Conservation (phyloP, 2,329 filamentous ascomycete species). For the Talaromyces sp. region DNA sequence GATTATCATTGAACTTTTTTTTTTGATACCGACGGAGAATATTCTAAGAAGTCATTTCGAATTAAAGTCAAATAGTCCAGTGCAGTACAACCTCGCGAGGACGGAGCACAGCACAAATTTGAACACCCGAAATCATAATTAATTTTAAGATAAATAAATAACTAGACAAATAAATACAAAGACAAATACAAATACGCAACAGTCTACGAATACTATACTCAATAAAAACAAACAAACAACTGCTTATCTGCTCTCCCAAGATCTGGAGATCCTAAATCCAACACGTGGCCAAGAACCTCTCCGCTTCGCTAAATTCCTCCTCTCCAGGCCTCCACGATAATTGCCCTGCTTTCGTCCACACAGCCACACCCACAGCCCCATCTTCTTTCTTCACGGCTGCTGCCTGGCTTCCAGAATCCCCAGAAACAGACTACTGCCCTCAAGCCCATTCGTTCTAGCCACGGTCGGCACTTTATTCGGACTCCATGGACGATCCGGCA, state of each 20-base stretch:
- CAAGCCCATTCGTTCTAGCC: constrained; percentile 5
- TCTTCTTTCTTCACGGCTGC: constrained; percentile 11
- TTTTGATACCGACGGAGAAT: neutral
- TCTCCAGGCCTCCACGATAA: constrained; percentile 1
- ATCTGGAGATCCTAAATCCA: no score
- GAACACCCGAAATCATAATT: no score
- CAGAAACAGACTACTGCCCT: neutral
- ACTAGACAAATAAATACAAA: no score
- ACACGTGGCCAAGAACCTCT: neutral
- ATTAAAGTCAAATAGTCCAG: no score
- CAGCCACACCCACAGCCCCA: constrained; percentile 19
- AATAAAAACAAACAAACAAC: neutral
- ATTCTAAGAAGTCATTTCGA: no score
- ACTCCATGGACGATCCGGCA: constrained; percentile 13
- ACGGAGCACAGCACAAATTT: no score
- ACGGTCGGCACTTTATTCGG: constrained; percentile 14
- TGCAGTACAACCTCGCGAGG: no score
- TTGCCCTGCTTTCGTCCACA: no score
- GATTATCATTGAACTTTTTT: neutral
- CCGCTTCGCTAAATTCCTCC: neutral
- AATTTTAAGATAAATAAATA: no score
- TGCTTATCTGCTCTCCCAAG: no score
- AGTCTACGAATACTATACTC: neutral
- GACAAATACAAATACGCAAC: neutral
- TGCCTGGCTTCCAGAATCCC: constrained; percentile 19